Evolutionary conservation across 2,329 filamentous ascomycete genomes (phyloP), one percentile per base, ranked within the genome.

Genomic region (Penicillium sp.): DNA sequence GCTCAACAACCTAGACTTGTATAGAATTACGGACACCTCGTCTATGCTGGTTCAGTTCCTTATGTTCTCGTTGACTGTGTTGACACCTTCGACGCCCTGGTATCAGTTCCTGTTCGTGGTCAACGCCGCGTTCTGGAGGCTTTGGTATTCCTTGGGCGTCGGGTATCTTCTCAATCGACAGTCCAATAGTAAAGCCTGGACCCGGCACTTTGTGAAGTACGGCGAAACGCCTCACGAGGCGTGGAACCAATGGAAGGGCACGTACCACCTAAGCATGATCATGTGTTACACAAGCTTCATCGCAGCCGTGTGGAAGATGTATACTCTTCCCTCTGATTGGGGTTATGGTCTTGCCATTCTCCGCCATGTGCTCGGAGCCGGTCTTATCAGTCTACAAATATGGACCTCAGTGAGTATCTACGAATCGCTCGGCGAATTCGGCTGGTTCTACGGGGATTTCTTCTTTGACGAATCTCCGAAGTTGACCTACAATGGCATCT

Each of bases 401-500:
- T 99, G 95, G 95, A 97, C 93, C 1, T 90, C 92, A 1, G 83
- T 91, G 67, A 97, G 93, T 76, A 93, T 98, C 68, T 96, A 98
- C 76, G 93, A 97, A 55, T 96, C 92, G 2, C 87, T 99, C 0
- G 95, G 95, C 60, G 95, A 99, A 73, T 99, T 98, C 72, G 95
- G 95, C 70, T 99, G 94, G 94, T 98, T 98, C 83, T 98, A 93
- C 73, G 95, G 95, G 19, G 95, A 99, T 75, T 99, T 98, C 82
- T 98, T 99, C 84, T 97, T 95, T 74, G 92, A 97, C 64, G 90
- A 92, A 50, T 87, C 89, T 11, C 90, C 90, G 13, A 96, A 95
- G 78, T 84, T 98, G 64, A 98, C 92, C 0, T 99, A 99, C 79
- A 93, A 91, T 69, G 96, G 94, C 65, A 99, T 99, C 71, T 99